Conservation (phyloP, 2,329 filamentous ascomycete species). For the Raffaelea deltoideospora region DNA sequence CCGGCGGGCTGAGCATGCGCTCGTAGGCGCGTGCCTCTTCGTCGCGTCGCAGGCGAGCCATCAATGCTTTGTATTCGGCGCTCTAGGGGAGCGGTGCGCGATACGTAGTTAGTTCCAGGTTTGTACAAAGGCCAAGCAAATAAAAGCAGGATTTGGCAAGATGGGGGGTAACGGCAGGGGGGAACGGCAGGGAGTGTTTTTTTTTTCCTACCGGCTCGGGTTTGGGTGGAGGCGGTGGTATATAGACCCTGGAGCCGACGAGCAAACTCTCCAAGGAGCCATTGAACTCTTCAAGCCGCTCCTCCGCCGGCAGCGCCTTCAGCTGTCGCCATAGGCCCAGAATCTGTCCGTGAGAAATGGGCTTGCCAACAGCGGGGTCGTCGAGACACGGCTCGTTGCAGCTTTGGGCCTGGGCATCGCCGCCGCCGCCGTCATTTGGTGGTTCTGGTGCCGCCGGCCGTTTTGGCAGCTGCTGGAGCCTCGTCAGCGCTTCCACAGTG, state of each 20-base stretch:
- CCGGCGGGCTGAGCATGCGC: conserved; percentile 52
- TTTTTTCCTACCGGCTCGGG: conserved; percentile 64
- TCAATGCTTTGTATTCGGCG: conserved; percentile 71
- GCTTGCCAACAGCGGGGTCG: conserved; percentile 40
- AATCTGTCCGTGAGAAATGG: conserved; percentile 58
- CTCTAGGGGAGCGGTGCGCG: too few species aligned
- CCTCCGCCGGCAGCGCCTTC: conserved; percentile 12
- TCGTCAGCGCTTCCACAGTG: conserved; percentile 46
- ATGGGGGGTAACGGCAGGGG: background rate
- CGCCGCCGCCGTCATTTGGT: background rate
- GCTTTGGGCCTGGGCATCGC: background rate
- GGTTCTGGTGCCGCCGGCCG: background rate
- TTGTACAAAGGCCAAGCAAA: too few species aligned
- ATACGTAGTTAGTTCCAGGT: too few species aligned
- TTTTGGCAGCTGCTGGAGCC: conserved; percentile 7
- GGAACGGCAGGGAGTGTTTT: too few species aligned
- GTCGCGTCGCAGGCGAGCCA: conserved; percentile 68
- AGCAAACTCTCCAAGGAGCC: too few species aligned
- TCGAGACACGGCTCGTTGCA: conserved; percentile 31
- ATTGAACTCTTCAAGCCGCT: conserved; percentile 49
- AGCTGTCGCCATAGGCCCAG: conserved; percentile 44
- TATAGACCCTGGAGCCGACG: conserved; percentile 55
- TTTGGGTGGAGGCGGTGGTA: conserved; percentile 67
- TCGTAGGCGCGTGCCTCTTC: conserved; percentile 74
- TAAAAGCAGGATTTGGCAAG: background rate